Conservation (phyloP, 306 rosid species). For the Herpetospermum pedunculosum region DNA sequence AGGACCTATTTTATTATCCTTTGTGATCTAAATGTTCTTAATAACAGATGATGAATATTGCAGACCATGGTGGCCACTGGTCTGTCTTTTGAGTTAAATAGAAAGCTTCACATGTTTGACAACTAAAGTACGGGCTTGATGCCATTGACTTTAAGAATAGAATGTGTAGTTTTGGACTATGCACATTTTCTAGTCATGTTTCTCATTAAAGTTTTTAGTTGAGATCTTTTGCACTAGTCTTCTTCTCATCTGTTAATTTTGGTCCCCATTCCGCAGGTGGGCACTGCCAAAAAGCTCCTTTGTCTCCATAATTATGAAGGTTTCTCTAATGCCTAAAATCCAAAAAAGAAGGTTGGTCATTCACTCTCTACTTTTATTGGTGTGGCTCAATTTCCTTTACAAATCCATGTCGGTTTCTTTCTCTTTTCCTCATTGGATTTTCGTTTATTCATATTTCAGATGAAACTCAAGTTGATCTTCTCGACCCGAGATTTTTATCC, state of each 20-base stretch:
- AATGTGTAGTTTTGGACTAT: constrained; percentile 9
- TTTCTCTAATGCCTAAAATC: constrained; percentile 30
- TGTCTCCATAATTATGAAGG: constrained; percentile 40
- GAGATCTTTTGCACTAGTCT: constrained; percentile 32
- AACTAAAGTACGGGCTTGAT: not conserved
- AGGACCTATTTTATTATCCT: not conserved
- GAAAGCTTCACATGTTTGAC: not conserved
- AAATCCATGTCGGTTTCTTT: not conserved
- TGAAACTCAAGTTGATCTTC: not conserved
- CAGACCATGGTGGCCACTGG: constrained; percentile 5
- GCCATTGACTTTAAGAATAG: constrained; percentile 20
- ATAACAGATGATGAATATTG: constrained; percentile 2
- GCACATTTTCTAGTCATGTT: constrained; percentile 18
- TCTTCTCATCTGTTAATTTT: constrained; percentile 33
- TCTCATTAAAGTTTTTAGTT: constrained; percentile 34
- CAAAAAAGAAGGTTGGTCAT: constrained; percentile 39
- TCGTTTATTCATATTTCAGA: not conserved
- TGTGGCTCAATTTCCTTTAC: not conserved
- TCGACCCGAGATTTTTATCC: not conserved
- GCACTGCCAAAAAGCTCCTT: constrained; percentile 28
- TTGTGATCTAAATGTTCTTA: not conserved
- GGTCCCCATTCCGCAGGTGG: constrained; percentile 69
- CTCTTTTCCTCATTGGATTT: not conserved
- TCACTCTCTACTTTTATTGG: constrained; percentile 19
- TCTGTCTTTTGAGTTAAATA: constrained; percentile 6